Evolutionary conservation across 495 filamentous ascomycete genomes (phyloP).

Genomic region (Aspergillus panamensis): DNA sequence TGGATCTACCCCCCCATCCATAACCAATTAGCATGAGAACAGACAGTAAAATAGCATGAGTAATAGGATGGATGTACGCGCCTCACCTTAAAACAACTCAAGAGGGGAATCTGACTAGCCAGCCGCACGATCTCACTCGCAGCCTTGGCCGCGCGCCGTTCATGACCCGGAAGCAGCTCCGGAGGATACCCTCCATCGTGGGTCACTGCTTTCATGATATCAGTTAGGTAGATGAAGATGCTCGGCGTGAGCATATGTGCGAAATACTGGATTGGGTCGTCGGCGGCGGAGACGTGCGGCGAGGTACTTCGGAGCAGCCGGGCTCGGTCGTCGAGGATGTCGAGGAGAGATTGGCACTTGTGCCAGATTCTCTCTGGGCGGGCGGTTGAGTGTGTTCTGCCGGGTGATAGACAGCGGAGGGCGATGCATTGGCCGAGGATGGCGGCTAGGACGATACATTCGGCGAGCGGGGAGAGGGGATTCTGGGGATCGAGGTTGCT

Average conservation of each 20-base stretch:
- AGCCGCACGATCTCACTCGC: not conserved
- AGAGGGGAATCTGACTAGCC: not conserved
- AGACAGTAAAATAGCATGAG: not conserved
- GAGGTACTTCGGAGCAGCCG: not conserved
- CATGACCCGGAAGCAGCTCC: not conserved
- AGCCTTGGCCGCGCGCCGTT: not conserved
- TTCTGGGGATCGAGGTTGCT: not conserved
- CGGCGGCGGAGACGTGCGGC: too few relatives aligned
- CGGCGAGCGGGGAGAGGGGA: not conserved
- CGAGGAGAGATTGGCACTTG: not conserved
- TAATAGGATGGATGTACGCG: not conserved
- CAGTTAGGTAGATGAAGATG: not conserved
- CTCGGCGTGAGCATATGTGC: not conserved
- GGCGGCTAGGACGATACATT: not conserved
- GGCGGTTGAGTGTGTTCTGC: not conserved
- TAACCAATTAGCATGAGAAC: not conserved
- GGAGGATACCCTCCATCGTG: not conserved
- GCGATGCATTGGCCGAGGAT: not conserved
- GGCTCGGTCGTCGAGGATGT: not conserved
- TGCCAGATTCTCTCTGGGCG: not conserved
- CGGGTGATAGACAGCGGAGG: not conserved
- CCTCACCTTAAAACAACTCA: constrained; percentile 2
- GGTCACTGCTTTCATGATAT: not conserved
- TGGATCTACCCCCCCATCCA: not conserved
- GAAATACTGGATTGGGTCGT: not conserved